These are phyloP conservation scores for Ophiostoma tasmaniense DNA, from an alignment of 2,329 filamentous ascomycete genomes.

Conservation along the genomic window DNA sequence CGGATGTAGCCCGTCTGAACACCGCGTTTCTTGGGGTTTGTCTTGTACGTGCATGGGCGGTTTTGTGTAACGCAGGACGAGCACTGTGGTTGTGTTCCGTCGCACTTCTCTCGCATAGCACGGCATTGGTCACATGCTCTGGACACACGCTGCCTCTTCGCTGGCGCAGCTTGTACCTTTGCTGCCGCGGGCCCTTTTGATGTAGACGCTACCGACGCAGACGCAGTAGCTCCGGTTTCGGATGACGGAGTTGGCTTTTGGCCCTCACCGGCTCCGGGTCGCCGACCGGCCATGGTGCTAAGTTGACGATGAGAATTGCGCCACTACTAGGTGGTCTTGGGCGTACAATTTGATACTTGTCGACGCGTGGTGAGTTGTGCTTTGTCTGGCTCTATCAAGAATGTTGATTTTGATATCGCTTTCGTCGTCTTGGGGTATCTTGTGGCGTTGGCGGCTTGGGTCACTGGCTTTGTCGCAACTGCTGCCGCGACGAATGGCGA, in stretches of 20 bases:
- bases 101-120: constrained; percentile 61
- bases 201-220: neutral
- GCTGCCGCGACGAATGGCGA: neutral
- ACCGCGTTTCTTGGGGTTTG: constrained; percentile 66
- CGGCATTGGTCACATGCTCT: constrained; percentile 63
- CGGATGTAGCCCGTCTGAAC: constrained; percentile 74
- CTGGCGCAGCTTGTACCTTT: neutral
- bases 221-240: neutral
- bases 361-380: neutral
- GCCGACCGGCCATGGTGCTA: neutral
- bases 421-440: neutral
- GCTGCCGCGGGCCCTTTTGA: neutral
- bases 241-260: neutral
- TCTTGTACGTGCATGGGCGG: constrained; percentile 61
- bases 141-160: constrained; percentile 57
- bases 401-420: neutral
- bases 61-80: constrained; percentile 56
- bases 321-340: neutral
- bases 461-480: neutral
- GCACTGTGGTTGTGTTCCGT: constrained; percentile 58
- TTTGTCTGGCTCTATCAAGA: neutral
- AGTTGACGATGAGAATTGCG: neutral
- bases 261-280: neutral
- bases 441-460: neutral
- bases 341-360: no score